Evolutionary conservation across 805 yeast species (phyloP).

Genomic region (Barnettozyma sp.): DNA sequence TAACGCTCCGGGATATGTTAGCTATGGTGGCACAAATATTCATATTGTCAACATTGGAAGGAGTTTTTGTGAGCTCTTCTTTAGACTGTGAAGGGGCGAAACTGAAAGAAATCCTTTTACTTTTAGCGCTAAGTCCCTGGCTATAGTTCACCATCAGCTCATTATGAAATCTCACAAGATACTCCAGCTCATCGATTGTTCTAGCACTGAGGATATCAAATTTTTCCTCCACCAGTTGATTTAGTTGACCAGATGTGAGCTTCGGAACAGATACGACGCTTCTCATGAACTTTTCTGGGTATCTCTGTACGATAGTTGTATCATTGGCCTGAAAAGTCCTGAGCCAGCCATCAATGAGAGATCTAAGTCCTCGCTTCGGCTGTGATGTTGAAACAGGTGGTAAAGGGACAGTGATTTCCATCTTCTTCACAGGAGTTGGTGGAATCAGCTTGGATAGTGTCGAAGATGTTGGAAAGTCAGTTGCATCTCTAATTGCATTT

Average conservation of each 20-base stretch:
- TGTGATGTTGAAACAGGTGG: slow-evolving; percentile 22
- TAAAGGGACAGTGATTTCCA: slow-evolving; percentile 37
- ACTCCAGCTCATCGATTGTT: slow-evolving; percentile 62
- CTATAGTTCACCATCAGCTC: slow-evolving; percentile 26
- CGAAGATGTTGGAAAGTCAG: slow-evolving; percentile 41
- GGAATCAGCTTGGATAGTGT: slow-evolving; percentile 44
- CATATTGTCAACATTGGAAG: slow-evolving; percentile 25
- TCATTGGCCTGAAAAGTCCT: slow-evolving; percentile 13
- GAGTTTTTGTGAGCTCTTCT: slow-evolving; percentile 4
- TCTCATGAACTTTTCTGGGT: slow-evolving; percentile 22
- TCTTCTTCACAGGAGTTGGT: slow-evolving; percentile 60
- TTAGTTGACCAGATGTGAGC: slow-evolving; percentile 26
- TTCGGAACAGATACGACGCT: slow-evolving; percentile 25
- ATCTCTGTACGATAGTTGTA: slow-evolving; percentile 7
- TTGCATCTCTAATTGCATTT: slow-evolving; percentile 20
- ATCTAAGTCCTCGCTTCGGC: slow-evolving; percentile 18
- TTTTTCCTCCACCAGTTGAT: slow-evolving; percentile 33
- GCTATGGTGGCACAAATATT: slow-evolving; percentile 24
- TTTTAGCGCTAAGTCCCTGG: slow-evolving; percentile 6
- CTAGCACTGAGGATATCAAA: slow-evolving; percentile 65
- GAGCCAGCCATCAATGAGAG: slow-evolving; percentile 20
- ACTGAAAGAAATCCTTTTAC: slow-evolving; percentile 16
- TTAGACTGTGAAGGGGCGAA: slow-evolving; percentile 14
- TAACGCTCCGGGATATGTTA: slow-evolving; percentile 20
- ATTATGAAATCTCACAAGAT: slow-evolving; percentile 41